Conservation (phyloP, 2,329 filamentous ascomycete genomes). For the Herpotrichia juniperi region DNA sequence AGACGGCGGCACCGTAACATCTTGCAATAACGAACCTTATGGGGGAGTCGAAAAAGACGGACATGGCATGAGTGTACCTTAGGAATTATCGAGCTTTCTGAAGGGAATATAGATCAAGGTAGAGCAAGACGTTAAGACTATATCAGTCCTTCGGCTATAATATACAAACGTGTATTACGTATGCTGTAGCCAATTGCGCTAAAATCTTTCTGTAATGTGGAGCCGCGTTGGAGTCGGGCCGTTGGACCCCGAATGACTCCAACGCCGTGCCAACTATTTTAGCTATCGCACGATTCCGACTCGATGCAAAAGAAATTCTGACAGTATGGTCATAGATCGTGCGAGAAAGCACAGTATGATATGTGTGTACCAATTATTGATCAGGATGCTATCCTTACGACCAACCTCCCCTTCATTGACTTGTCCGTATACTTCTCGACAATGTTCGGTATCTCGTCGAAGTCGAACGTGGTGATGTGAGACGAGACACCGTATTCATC, state of each 20-base stretch:
- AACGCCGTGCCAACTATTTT: neutral
- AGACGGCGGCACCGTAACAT: neutral
- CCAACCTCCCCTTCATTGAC: neutral
- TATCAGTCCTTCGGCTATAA: neutral
- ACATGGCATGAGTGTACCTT: slow-evolving; percentile 24
- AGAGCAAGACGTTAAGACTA: slow-evolving; percentile 3
- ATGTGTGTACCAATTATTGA: neutral
- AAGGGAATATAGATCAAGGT: neutral
- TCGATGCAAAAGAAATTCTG: neutral
- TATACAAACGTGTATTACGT: neutral
- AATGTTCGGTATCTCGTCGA: slow-evolving; percentile 1
- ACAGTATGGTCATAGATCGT: too few relatives aligned
- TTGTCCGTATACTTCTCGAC: neutral
- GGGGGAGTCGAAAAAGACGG: slow-evolving; percentile 36
- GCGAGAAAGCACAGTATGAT: too few relatives aligned
- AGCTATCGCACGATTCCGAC: neutral
- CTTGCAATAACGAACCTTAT: slow-evolving; percentile 18
- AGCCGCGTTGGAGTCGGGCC: neutral
- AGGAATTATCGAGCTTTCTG: too few relatives aligned
- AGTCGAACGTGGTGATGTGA: neutral
- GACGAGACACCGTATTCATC: neutral
- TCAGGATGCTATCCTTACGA: neutral
- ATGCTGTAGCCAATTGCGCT: too few relatives aligned
- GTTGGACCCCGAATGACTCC: neutral
- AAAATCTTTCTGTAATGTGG: too few relatives aligned